A percentile compares a stretch with the other conserved stretches of the same genome.
phyloP scores from a whole-genome alignment of 192 early-diverging fungal genomes.

The Coemansia sp. region DNA sequence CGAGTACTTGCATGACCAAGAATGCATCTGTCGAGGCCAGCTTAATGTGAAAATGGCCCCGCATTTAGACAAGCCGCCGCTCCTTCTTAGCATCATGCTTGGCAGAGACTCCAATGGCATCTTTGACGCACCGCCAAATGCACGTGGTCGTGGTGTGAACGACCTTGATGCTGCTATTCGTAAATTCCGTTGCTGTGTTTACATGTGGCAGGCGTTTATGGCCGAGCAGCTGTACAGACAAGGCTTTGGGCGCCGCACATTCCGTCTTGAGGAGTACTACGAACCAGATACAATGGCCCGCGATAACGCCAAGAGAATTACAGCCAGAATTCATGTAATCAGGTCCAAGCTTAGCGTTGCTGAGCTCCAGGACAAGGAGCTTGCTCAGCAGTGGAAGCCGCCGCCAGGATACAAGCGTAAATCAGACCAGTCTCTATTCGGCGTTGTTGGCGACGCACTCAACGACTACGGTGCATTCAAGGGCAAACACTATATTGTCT shows the following conservation, averaged over 20 bases:
- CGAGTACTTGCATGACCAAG: slow-evolving; percentile 38
- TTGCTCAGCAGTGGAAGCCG: slow-evolving; percentile 61
- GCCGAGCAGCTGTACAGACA: slow-evolving; percentile 69
- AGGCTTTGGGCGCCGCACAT: slow-evolving; percentile 69
- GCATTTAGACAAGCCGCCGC: slow-evolving; percentile 58
- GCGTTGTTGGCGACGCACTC: slow-evolving; percentile 56
- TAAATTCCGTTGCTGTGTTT: slow-evolving; percentile 63
- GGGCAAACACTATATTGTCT: slow-evolving; percentile 54
- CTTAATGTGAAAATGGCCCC: slow-evolving; percentile 57
- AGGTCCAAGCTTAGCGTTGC: slow-evolving; percentile 52
- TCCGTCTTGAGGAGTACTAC: slow-evolving; percentile 63
- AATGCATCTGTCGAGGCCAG: slow-evolving; percentile 13
- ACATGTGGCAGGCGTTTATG: slow-evolving; percentile 74
- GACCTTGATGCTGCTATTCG: slow-evolving; percentile 54
- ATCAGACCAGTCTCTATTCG: slow-evolving; percentile 51
- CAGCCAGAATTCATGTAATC: slow-evolving; percentile 60
- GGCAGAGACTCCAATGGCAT: slow-evolving; percentile 59
- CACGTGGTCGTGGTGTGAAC: slow-evolving; percentile 46
- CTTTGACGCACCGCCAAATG: slow-evolving; percentile 64
- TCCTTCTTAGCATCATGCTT: slow-evolving; percentile 60
- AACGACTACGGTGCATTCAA: slow-evolving; percentile 52
- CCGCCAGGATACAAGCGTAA: slow-evolving; percentile 43
- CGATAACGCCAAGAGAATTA: slow-evolving; percentile 48
- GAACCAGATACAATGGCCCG: slow-evolving; percentile 58
- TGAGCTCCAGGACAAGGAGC: slow-evolving; percentile 60